Evolutionary conservation across 2,329 filamentous ascomycete genomes (phyloP).

Genomic region (Botrytis fabae): DNA sequence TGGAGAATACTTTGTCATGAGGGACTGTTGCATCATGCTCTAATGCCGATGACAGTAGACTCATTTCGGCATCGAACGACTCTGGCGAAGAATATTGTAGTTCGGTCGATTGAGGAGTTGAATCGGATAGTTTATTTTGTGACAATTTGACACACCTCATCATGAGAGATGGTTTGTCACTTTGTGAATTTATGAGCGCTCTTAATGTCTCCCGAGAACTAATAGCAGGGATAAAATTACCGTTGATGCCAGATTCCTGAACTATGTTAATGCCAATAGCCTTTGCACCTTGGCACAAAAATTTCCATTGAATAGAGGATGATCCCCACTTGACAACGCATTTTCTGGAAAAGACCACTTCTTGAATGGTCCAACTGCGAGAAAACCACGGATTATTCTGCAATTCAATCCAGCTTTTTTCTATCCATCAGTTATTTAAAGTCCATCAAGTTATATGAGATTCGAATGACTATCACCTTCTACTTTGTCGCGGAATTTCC

Average conservation of each 20-base stretch:
- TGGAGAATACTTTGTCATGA: neutral
- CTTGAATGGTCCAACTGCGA: neutral
- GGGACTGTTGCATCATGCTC: neutral
- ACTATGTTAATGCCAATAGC: no score
- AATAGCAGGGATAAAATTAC: neutral
- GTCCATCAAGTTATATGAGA: neutral
- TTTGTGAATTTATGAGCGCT: rapidly evolving
- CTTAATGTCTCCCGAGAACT: rapidly evolving
- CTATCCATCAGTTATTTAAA: neutral
- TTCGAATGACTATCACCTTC: neutral
- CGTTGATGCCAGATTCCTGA: neutral
- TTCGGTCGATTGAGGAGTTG: neutral
- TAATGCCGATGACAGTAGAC: neutral
- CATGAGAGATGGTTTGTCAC: neutral
- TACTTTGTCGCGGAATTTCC: neutral
- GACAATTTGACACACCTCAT: neutral
- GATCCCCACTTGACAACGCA: neutral
- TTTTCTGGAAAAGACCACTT: neutral
- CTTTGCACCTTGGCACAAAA: neutral
- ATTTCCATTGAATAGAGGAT: neutral
- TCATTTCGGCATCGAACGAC: rapidly evolving
- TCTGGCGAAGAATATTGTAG: rapidly evolving
- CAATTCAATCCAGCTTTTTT: neutral
- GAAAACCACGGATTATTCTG: neutral
- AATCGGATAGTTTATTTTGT: no score